Percentiles rank a stretch among this genome's conserved stretches.
Evolutionary conservation across 2,329 filamentous ascomycete genomes (phyloP).

Genomic region (Calonectria leucothoes): DNA sequence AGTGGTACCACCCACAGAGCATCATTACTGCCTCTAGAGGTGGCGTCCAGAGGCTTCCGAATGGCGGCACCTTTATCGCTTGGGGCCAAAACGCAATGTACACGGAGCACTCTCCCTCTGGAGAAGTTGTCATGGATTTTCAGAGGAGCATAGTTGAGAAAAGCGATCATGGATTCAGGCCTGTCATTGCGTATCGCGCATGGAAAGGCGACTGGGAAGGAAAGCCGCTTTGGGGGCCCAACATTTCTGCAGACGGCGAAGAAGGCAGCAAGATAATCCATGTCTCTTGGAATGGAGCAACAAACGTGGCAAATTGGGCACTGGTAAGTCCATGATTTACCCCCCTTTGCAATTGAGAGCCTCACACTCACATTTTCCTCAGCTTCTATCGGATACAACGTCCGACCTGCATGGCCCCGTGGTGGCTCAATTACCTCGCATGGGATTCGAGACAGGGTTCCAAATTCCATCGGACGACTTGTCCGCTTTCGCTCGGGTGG

Average conservation of each 20-base stretch:
- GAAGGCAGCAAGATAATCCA: background rate
- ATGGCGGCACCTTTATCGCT: background rate
- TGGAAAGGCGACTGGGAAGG: slow-evolving; percentile 11
- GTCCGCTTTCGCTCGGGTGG: background rate
- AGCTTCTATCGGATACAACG: background rate
- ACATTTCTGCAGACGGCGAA: background rate
- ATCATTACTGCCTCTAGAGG: background rate
- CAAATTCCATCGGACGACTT: background rate
- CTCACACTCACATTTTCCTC: background rate
- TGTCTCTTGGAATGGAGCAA: slow-evolving; percentile 12
- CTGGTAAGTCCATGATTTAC: background rate
- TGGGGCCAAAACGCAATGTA: slow-evolving; percentile 8
- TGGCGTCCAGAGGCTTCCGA: background rate
- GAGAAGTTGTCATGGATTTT: slow-evolving; percentile 1
- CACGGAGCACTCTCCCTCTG: background rate
- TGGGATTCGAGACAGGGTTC: slow-evolving; percentile 4
- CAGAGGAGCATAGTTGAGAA: background rate
- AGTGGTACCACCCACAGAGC: slow-evolving; percentile 8
- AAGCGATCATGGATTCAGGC: background rate
- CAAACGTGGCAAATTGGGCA: background rate
- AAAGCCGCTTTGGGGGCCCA: slow-evolving; percentile 1
- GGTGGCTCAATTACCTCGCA: background rate
- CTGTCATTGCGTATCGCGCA: background rate
- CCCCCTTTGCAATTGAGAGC: too few relatives aligned
- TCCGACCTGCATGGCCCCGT: background rate